Evolutionary conservation across 768 basidiomycete genomes (phyloP), one percentile per base, ranked within the genome.

Genomic region (Kondoa malvinella): DNA sequence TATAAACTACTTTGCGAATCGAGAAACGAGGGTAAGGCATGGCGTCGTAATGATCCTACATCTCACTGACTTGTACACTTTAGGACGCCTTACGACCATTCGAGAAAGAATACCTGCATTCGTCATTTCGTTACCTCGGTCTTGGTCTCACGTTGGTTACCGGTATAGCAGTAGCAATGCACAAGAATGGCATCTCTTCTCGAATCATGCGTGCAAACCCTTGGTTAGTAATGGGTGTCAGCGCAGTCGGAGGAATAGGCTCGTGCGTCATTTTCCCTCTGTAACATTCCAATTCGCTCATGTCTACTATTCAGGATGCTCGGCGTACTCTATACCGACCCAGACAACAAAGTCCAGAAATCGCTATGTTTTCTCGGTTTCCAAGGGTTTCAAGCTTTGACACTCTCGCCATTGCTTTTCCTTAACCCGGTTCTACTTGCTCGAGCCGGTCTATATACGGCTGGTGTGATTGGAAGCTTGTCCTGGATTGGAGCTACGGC

Each of bases 401-500:
- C 87, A 1, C 80, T 94, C 56, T 87, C 86, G 70, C 90, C 90
- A 1, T 76, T 94, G n/a, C 90, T 89, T 79, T 91, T 92, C 81
- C 77, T 91, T 59, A 85, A 81, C 73, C 90, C 90, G 1, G 88
- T 87, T 15, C 82, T 92, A 70, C 81, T 94, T 63, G 86, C 86
- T 21, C 84, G 90, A 32, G 90, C 90, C 8, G 90, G 88, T 3
- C 79, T 94, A 1, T 94, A 94, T 78, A 92, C 90, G 0, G 82
- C 84, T 40, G 89, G 89, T 30, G 83, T 88, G 1, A 87, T 90
- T n/a, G 89, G 88, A 2, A 83, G 87, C 1, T 82, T 92, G 30
- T 86, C 86, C 15, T 94, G 89, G 75, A 82, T 94, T 27, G 90
- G 90, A 26, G 89, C 89, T 2, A 94, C 90, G 34, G 90, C 90